These are phyloP conservation scores for Malassezia sympodialis DNA, from an alignment of 1,284 basidiomycete species.

Conservation along the genomic window DNA sequence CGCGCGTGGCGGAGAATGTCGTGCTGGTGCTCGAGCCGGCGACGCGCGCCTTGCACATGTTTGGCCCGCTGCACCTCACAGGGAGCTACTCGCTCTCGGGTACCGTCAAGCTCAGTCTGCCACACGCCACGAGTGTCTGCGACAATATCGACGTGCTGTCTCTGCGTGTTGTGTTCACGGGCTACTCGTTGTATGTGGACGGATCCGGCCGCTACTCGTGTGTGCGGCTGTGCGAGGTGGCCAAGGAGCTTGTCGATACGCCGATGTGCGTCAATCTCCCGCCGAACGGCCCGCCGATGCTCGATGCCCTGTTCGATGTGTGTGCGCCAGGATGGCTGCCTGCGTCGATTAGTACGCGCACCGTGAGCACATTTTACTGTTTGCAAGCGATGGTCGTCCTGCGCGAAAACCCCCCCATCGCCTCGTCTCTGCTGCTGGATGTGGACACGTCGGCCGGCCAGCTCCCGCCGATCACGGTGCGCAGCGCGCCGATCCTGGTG, in stretches of 20 bases:
- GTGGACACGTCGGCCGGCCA: background rate
- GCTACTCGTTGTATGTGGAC: slow-evolving; percentile 43
- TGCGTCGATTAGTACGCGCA: slow-evolving; percentile 34
- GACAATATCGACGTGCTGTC: slow-evolving; percentile 22
- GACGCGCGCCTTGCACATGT: slow-evolving; percentile 38
- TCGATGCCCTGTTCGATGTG: slow-evolving; percentile 43
- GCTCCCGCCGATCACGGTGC: slow-evolving; percentile 3
- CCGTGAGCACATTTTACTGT: slow-evolving; percentile 43
- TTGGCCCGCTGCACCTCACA: slow-evolving; percentile 43
- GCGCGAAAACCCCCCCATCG: slow-evolving; percentile 2
- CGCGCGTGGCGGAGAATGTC: background rate
- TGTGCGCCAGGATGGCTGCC: slow-evolving; percentile 45
- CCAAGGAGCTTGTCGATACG: slow-evolving; percentile 27
- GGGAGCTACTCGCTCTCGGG: slow-evolving; percentile 46
- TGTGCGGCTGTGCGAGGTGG: slow-evolving; percentile 27
- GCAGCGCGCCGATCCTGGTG: slow-evolving; percentile 29
- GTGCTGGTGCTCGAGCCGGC: slow-evolving; percentile 26
- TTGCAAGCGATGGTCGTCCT: slow-evolving; percentile 29
- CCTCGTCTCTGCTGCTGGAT: background rate
- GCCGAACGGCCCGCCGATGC: slow-evolving; percentile 8
- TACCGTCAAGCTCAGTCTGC: slow-evolving; percentile 22
- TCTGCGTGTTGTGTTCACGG: slow-evolving; percentile 29
- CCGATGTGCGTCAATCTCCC: slow-evolving; percentile 4
- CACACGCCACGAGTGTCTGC: background rate
- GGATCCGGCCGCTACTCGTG: slow-evolving; percentile 37